Evolutionary conservation across 106 monocot genomes (phyloP), one percentile per base, ranked within the genome.

Genomic region (Gastrodia elata): DNA sequence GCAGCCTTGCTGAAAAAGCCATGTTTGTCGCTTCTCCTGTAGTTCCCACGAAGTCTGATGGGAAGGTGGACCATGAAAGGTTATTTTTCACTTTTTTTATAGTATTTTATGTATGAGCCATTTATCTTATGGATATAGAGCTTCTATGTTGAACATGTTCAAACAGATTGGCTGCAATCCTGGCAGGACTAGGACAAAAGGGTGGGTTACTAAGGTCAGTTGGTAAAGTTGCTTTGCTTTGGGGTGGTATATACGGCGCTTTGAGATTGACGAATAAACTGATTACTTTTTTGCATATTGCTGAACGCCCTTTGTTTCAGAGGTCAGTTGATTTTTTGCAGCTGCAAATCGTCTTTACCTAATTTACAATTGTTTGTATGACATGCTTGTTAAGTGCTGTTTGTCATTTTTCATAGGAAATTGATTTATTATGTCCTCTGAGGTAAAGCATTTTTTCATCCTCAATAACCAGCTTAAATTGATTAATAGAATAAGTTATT

Each of bases 201-300:
- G 98, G 93, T 58, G 98, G 93, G 70, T 33, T 91, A 8, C 78
- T 98, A 73, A 86, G 83, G 69, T 82, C 93, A 64, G 71, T 93
- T 71, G 93, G 93, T 37, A 98, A 98, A 72, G 52, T 89, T 81
- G 98, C 91, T 77, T 76, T 98, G 72, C 86, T 98, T 0, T 98
- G 98, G 98, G 98, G 98, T 70, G 98, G 98, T 28, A 85, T 98
- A 20, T 93, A 93, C 75, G 93, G 98, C 55, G 98, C 98, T 58
- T 79, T 88, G 84, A 98, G 93, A 79, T 85, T 98, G 82, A 91
- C 90, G 1, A 88, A 91, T 69, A 88, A 75, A 71, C 93, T 98
- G 65, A 98, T 93, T 46, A 82, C 80, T 25, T 87, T 98, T 75
- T 79, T 91, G 40, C 93, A 72, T 77, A 85, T 98, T 79, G 84